These are phyloP conservation scores for Tylopilus subfusipes DNA, from an alignment of 768 basidiomycete genomes.

Conservation along the genomic window DNA sequence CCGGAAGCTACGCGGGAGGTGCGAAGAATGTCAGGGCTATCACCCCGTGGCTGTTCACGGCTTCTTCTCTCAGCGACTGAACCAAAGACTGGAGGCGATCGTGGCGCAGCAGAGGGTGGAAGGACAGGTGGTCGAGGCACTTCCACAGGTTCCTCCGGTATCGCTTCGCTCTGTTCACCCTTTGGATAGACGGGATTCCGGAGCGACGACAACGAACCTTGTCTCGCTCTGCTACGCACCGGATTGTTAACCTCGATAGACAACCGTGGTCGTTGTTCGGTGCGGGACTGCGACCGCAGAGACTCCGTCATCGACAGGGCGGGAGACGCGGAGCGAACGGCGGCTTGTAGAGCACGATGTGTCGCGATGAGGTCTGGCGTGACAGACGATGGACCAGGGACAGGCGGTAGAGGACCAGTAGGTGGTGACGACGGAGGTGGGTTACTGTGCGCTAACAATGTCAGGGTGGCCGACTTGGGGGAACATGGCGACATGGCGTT, in stretches of 20 bases:
- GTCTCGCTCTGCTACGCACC: conserved; percentile 18
- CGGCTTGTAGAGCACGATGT: conserved; percentile 32
- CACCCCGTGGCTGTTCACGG: conserved; percentile 11
- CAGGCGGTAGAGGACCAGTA: conserved; percentile 55
- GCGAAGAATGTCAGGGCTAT: conserved; percentile 22
- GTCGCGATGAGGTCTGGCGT: conserved; percentile 44
- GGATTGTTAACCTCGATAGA: conserved; percentile 16
- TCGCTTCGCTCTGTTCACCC: conserved; percentile 11
- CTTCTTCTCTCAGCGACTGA: conserved; percentile 7
- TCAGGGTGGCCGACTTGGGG: conserved; percentile 11
- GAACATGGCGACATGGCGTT: conserved; percentile 11
- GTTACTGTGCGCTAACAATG: conserved; percentile 28
- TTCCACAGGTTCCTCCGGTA: conserved; percentile 17
- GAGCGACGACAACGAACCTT: conserved; percentile 29
- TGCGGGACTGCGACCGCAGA: conserved; percentile 17
- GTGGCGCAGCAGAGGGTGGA: not conserved
- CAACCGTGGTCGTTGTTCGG: conserved; percentile 14
- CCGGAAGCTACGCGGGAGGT: conserved; percentile 14
- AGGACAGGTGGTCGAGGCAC: not conserved
- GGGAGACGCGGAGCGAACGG: conserved; percentile 21
- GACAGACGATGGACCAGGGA: conserved; percentile 62
- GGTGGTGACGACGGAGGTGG: conserved; percentile 62
- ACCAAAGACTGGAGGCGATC: conserved; percentile 4
- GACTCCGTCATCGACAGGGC: conserved; percentile 19
- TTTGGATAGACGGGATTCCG: conserved; percentile 20